phyloP scores from a whole-genome alignment of 2,329 filamentous ascomycete species.

The Epichloe uncinata region DNA sequence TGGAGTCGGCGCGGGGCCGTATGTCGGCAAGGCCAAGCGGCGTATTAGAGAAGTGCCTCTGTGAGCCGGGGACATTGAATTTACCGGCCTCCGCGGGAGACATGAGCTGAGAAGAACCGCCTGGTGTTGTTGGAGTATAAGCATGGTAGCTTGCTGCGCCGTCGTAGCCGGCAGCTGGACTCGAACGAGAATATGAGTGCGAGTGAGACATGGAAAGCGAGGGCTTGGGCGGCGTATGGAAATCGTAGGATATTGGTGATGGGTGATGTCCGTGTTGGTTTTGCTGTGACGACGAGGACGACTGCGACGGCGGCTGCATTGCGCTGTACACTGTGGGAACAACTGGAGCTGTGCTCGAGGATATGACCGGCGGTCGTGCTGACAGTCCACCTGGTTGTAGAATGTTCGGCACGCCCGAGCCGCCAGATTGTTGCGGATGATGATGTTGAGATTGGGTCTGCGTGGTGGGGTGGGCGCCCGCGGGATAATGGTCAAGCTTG shows the following conservation, averaged over 20 bases:
- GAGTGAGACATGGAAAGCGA: conserved; percentile 54
- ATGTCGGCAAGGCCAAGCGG: conserved; percentile 88
- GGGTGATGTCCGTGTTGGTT: conserved; percentile 17
- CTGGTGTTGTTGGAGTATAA: conserved; percentile 52
- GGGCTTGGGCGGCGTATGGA: conserved; percentile 52
- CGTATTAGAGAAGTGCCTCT: conserved; percentile 61
- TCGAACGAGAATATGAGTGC: conserved; percentile 75
- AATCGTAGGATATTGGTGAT: conserved; percentile 36
- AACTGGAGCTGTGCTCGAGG: conserved; percentile 31
- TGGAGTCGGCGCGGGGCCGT: conserved; percentile 71
- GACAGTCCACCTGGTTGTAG: conserved; percentile 41
- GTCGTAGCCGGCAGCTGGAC: conserved; percentile 53
- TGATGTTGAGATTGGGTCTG: conserved; percentile 12
- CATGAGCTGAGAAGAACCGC: conserved; percentile 50
- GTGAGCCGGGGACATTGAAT: conserved; percentile 43
- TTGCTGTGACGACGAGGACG: conserved; percentile 25
- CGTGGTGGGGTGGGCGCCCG: conserved; percentile 23
- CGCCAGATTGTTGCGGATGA: conserved; percentile 22
- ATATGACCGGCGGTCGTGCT: conserved; percentile 21
- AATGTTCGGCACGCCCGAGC: conserved; percentile 40
- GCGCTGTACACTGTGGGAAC: conserved; percentile 33
- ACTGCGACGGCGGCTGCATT: conserved; percentile 18
- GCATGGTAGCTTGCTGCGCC: conserved; percentile 39
- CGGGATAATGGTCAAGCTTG: conserved; percentile 32
- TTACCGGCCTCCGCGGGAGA: conserved; percentile 39